These are phyloP conservation scores for Peronospora belbahrii DNA, from an alignment of 352 stramenopile genomes.

Conservation along the genomic window DNA sequence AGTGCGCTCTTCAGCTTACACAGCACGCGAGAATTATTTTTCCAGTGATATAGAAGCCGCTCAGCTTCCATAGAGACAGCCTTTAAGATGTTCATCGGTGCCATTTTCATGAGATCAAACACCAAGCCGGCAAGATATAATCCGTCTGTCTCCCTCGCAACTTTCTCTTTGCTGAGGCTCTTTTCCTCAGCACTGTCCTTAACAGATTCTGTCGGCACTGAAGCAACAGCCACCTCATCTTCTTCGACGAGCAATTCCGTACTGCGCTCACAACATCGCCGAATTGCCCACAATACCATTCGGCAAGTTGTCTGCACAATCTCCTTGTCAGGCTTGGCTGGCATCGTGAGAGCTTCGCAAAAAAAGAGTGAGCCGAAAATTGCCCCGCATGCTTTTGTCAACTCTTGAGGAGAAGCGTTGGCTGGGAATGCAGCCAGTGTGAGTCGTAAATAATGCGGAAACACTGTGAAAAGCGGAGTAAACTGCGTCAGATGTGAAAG, in stretches of 20 bases:
- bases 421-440: conserved; percentile 36
- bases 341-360: conserved; percentile 20
- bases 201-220: not conserved
- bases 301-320: conserved; percentile 13
- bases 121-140: conserved; percentile 47
- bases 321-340: conserved; percentile 1
- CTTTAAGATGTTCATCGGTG: conserved; percentile 35
- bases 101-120: conserved; percentile 59
- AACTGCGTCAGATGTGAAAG: conserved; percentile 41
- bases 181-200: not conserved
- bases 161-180: conserved; percentile 1
- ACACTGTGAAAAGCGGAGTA: conserved; percentile 37
- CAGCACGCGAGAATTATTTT: conserved; percentile 12
- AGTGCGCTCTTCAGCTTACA: conserved; percentile 31
- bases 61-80: conserved; percentile 37
- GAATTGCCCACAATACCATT: conserved; percentile 47
- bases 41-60: conserved; percentile 21
- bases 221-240: not conserved
- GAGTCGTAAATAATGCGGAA: conserved; percentile 48
- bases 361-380: conserved; percentile 53
- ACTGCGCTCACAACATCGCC: conserved; percentile 32
- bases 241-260: conserved; percentile 25
- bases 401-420: conserved; percentile 22
- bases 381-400: conserved; percentile 36
- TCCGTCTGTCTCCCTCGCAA: conserved; percentile 17